Base-by-base conservation (phyloP, 148 eudicot genomes). In the Rhododendron kiyosumense region DNA sequence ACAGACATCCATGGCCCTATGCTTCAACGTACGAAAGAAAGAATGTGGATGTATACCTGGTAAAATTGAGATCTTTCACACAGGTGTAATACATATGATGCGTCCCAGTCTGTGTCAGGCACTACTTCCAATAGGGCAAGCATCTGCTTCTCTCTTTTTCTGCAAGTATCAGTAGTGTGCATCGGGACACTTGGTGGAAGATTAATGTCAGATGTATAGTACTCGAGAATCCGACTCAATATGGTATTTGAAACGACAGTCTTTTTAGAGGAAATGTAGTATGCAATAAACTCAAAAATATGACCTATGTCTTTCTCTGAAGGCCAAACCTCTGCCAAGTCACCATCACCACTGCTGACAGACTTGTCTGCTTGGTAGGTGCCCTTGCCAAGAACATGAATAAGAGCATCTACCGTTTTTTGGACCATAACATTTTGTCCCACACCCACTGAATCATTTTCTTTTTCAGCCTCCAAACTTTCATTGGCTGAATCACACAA, bases 91-190 rank as follows among this genome's bases (percentile, higher is more conserved):
- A 95, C 90, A 88, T 92, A 93, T 63, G 95, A 89, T 76, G 92
- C 88, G 78, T 96, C 94, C 99, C 98, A 95, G 73, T 91, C 93
- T 48, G 92, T 89, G 86, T 92, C 92, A 87, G 98, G 94, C 90
- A 93, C 94, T 65, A 90, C 97, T 85, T 91, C 83, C 90, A 96
- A 81, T 87, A 96, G 87, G 63, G 95, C 92, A 87, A 96, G 94
- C 85, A 96, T 92, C 87, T 94, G 93, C 87, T 89, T 96, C 89
- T 96, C 97, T 92, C 97, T 94, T 87, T 82, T 91, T 85, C 90
- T 90, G 26, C 24, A 85, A 43, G 91, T 86, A 48, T 86, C 91
- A 84, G 54, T 85, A 85, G 59, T 81, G 74, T 86, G 89, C 65
- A 82, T 88, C 30, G 88, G 67, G 74, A 83, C 88, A 87, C 78